Evolutionary conservation across 345 rosid species (phyloP).

Genomic region (Zanthoxylum bungeanum): DNA sequence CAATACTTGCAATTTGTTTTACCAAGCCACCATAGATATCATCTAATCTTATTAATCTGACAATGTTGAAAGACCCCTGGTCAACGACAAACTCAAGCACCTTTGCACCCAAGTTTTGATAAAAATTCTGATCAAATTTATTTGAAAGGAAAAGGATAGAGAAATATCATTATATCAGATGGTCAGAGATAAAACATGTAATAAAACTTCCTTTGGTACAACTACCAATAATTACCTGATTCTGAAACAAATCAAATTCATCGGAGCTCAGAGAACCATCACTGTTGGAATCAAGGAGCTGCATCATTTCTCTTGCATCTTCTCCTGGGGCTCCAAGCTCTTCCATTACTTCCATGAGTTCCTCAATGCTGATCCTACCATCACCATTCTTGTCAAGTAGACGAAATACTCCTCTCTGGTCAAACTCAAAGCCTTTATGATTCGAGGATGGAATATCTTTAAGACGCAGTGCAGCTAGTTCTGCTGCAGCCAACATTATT

Average conservation of each 20-base stretch:
- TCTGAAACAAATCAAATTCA: constrained; percentile 75
- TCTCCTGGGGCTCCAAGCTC: constrained; percentile 95
- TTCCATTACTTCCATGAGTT: constrained; percentile 93
- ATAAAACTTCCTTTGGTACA: not conserved
- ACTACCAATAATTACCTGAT: constrained; percentile 48
- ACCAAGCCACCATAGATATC: not conserved
- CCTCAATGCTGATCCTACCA: constrained; percentile 94
- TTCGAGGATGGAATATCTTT: constrained; percentile 61
- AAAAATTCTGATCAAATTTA: not conserved
- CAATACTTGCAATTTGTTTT: not conserved
- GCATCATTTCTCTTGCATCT: constrained; percentile 94
- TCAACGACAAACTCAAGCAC: not conserved
- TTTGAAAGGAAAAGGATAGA: not conserved
- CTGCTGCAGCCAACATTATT: constrained; percentile 95
- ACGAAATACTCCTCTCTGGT: constrained; percentile 63
- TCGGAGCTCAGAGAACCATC: constrained; percentile 94
- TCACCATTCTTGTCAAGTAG: constrained; percentile 89
- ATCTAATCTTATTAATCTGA: not conserved
- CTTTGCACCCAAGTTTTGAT: not conserved
- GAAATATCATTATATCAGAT: not conserved
- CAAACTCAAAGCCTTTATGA: constrained; percentile 44
- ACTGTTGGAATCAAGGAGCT: constrained; percentile 85
- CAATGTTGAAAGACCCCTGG: too few species aligned
- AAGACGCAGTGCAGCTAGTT: constrained; percentile 88
- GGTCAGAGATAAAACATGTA: not conserved